A percentile compares a stretch with the other conserved stretches of the same genome.
phyloP scores from a whole-genome alignment of 2,329 filamentous ascomycete species.

The Dichotomopilus funicola region DNA sequence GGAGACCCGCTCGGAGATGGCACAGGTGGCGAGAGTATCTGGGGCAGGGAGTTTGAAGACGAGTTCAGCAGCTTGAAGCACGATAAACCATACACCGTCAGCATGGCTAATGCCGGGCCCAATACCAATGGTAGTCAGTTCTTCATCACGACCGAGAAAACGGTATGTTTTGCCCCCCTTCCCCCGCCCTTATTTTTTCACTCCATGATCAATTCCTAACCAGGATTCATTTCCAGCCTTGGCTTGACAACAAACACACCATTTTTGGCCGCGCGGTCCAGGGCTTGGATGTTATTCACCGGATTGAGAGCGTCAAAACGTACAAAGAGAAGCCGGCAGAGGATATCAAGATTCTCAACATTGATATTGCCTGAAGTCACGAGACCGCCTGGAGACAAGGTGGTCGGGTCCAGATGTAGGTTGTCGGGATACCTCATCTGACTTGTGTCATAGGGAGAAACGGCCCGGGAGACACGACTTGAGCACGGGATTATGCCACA shows the following conservation, averaged over 20 bases:
- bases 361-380: slow-evolving; percentile 40
- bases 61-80: slow-evolving; percentile 89
- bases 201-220: slow-evolving; percentile 23
- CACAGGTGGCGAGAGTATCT: slow-evolving; percentile 85
- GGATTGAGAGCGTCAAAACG: slow-evolving; percentile 85
- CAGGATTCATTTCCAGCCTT: slow-evolving; percentile 48
- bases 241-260: slow-evolving; percentile 94
- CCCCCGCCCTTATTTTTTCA: not conserved
- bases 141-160: slow-evolving; percentile 97
- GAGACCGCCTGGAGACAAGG: not conserved
- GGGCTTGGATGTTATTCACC: slow-evolving; percentile 89
- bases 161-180: slow-evolving; percentile 44
- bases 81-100: slow-evolving; percentile 92
- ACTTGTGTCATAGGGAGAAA: no score
- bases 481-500: not conserved
- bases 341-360: slow-evolving; percentile 95
- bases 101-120: slow-evolving; percentile 95
- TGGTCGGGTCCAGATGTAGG: no score
- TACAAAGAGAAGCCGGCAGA: slow-evolving; percentile 91
- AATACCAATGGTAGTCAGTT: slow-evolving; percentile 96
- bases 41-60: slow-evolving; percentile 87
- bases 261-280: slow-evolving; percentile 88
- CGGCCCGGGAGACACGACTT: no score
- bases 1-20: slow-evolving; percentile 85
- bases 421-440: no score